Evolutionary conservation across 2,329 filamentous ascomycete genomes (phyloP), one percentile per base, ranked within the genome.

Genomic region (Neonectria coccinea): DNA sequence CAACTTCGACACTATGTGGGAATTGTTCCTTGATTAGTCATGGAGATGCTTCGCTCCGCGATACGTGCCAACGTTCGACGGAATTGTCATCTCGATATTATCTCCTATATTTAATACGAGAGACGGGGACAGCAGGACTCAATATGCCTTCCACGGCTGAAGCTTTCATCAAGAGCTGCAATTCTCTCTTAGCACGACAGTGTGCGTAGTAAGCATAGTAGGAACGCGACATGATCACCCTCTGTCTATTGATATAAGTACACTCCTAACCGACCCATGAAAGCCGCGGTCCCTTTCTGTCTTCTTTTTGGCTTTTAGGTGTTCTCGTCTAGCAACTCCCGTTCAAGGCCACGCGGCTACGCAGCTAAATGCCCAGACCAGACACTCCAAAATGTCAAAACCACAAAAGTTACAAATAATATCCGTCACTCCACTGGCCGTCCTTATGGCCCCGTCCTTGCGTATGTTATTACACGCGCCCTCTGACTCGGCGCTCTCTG

Each of bases 201-300:
- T 29, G 10, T 22, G 10, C 57, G 18, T 50, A 59, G 39, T 18
- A 42, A 42, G n/a, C 7, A 42, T 20, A n/a, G 8, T 42, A 11
- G n/a, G 39, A 63, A 56, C 39, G 66, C 52, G 62, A 42, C 63
- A 54, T 59, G 51, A 62, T 64, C 60, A 51, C 51, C 59, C 44
- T 65, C 64, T 66, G 56, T 76, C 74, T 75, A 75, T 75, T 67
- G 48, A 67, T 74, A 72, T 65, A 73, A 70, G 59, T 75, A 75
- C 71, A 75, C 56, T 59, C 63, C 66, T 55, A 60, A 52, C 42
- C 50, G 52, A 31, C 57, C 55, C 56, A 44, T 36, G 11, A 52
- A 58, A 57, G 54, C 52, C 54, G 53, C 25, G 41, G 62, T 57
- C 58, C 54, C 65, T 41, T 41, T 50, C 42, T 55, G 65, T 63